phyloP scores from a whole-genome alignment of 805 yeast species.

The Clavispora carvajalis region DNA sequence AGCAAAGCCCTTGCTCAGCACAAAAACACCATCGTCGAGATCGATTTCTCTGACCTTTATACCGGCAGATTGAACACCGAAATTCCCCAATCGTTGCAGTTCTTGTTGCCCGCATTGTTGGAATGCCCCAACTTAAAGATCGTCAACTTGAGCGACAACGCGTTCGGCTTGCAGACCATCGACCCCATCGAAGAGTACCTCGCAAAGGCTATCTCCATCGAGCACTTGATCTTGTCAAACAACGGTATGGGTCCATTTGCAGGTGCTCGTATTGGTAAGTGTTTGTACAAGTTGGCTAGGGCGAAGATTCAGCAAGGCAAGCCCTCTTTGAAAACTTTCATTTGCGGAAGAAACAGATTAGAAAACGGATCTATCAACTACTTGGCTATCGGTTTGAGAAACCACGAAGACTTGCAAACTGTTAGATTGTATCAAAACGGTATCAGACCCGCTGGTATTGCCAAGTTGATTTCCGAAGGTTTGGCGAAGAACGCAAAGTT shows the following conservation, averaged over 20 bases:
- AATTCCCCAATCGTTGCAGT: constrained; percentile 77
- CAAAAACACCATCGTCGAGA: constrained; percentile 50
- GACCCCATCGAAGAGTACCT: constrained; percentile 81
- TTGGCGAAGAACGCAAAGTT: constrained; percentile 56
- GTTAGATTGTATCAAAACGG: constrained; percentile 93
- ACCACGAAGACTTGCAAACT: constrained; percentile 66
- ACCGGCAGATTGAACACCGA: constrained; percentile 94
- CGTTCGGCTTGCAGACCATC: constrained; percentile 93
- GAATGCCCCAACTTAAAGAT: constrained; percentile 64
- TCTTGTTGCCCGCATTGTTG: constrained; percentile 68
- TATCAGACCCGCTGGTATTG: constrained; percentile 89
- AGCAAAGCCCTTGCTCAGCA: constrained; percentile 49
- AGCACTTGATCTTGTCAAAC: constrained; percentile 84
- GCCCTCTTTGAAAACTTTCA: constrained; percentile 67
- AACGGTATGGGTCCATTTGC: constrained; percentile 99
- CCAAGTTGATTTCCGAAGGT: constrained; percentile 68
- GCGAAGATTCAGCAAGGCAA: constrained; percentile 53
- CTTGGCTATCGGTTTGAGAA: constrained; percentile 78
- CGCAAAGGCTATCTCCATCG: constrained; percentile 67
- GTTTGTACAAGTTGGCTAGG: constrained; percentile 64
- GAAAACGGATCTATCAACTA: constrained; percentile 91
- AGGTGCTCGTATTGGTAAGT: constrained; percentile 88
- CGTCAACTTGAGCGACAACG: constrained; percentile 87
- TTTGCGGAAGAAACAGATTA: constrained; percentile 95
- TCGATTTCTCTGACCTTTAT: constrained; percentile 86